These are phyloP conservation scores for Neurospora hispaniola DNA, from an alignment of 495 filamentous ascomycete genomes.

Conservation along the genomic window DNA sequence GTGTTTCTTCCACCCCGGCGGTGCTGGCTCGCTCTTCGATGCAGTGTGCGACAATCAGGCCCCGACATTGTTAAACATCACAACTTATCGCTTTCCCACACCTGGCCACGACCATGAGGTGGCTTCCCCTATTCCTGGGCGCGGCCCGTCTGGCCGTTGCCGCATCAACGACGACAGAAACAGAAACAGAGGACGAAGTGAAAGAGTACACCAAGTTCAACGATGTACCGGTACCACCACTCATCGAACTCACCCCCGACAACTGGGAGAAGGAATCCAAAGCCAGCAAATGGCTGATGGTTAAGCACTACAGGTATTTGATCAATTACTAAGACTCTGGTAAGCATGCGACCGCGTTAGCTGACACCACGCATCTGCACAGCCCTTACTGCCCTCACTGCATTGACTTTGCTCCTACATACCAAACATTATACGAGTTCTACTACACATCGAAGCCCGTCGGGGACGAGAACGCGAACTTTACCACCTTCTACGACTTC, in stretches of 20 bases:
- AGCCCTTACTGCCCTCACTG: conserved; percentile 71
- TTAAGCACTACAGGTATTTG: conserved; percentile 40
- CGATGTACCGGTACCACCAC: conserved; percentile 62
- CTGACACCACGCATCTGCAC: background rate
- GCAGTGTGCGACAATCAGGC: background rate
- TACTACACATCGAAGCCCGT: conserved; percentile 84
- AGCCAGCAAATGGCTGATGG: conserved; percentile 32
- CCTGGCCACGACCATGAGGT: conserved; percentile 16
- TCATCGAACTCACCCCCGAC: conserved; percentile 42
- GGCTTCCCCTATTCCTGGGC: conserved; percentile 28
- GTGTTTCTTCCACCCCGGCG: background rate
- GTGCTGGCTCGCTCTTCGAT: background rate
- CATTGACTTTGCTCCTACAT: conserved; percentile 66
- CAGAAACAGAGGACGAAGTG: conserved; percentile 24
- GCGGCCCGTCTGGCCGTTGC: conserved; percentile 27
- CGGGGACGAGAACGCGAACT: conserved; percentile 26
- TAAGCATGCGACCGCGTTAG: background rate
- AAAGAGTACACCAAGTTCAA: conserved; percentile 61
- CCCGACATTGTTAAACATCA: conserved; percentile 1
- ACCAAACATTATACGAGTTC: conserved; percentile 89
- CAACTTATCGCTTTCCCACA: background rate
- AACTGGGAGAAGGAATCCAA: conserved; percentile 32
- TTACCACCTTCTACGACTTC: conserved; percentile 75
- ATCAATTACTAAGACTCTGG: background rate
- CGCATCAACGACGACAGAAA: conserved; percentile 17